These are phyloP conservation scores for Trametes maxima DNA, from an alignment of 768 basidiomycete genomes.

Conservation along the genomic window DNA sequence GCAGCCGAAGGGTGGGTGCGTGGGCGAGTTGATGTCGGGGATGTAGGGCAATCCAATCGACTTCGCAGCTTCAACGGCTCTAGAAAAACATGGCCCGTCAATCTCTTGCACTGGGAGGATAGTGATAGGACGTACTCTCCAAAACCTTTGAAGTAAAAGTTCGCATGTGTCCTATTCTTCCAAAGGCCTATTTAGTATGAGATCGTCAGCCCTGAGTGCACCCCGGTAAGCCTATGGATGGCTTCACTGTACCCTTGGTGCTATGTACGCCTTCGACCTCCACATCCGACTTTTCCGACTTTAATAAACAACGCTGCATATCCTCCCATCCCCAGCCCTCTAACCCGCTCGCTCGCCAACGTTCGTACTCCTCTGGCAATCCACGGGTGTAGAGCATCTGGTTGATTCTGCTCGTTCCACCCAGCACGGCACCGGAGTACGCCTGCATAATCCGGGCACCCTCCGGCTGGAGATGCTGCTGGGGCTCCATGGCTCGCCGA, in stretches of 20 bases:
- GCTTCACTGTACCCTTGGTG: neutral
- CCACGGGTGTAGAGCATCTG: conserved; percentile 39
- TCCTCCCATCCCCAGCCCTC: conserved; percentile 41
- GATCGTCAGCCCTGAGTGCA: no score
- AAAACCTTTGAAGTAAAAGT: conserved; percentile 18
- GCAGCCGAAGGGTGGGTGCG: conserved; percentile 24
- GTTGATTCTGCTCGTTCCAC: conserved; percentile 51
- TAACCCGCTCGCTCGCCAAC: conserved; percentile 33
- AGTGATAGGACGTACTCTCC: conserved; percentile 8
- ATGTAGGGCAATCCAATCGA: conserved; percentile 26
- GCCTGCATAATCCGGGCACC: conserved; percentile 22
- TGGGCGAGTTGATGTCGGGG: conserved; percentile 27
- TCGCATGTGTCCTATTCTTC: conserved; percentile 17
- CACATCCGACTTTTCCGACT: conserved; percentile 32
- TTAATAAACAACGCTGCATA: conserved; percentile 37
- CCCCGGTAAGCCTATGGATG: neutral
- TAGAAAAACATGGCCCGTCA: neutral
- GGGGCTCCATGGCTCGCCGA: conserved; percentile 16
- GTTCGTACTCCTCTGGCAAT: conserved; percentile 35
- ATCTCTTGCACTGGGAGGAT: neutral
- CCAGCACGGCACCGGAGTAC: conserved; percentile 39
- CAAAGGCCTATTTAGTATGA: conserved; percentile 6
- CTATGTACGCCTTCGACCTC: conserved; percentile 16
- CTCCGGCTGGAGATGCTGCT: conserved; percentile 3
- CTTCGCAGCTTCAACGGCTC: conserved; percentile 23